Conservation (phyloP, 1,139 yeast species). For the Lodderomyces parapsilosis region DNA sequence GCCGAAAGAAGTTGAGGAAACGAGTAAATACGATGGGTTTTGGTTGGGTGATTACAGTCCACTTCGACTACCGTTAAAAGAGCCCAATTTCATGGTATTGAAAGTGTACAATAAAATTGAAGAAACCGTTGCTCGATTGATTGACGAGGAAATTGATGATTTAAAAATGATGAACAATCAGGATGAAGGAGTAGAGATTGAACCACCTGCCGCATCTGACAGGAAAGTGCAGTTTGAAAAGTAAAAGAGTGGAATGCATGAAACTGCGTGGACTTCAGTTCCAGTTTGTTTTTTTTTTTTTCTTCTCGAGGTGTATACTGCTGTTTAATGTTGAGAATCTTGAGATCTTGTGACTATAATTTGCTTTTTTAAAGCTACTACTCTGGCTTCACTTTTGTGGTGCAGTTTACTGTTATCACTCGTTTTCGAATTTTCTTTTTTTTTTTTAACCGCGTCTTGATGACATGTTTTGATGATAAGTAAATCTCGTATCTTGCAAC, state of each 20-base stretch:
- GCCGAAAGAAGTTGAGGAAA: not conserved
- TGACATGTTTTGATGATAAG: not conserved
- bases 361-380: no score
- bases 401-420: not conserved
- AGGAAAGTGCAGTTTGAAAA: not conserved
- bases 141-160: constrained; percentile 17
- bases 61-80: constrained; percentile 61
- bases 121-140: constrained; percentile 19
- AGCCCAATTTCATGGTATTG: constrained; percentile 60
- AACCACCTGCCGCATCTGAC: not conserved
- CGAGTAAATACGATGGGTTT: constrained; percentile 10
- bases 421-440: not conserved
- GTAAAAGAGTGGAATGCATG: not conserved
- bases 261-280: not conserved
- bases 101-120: constrained; percentile 35
- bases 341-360: not conserved
- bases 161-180: constrained; percentile 2
- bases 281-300: not conserved
- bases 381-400: not conserved
- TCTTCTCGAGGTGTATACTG: not conserved
- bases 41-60: constrained; percentile 71
- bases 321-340: not conserved
- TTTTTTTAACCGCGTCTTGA: not conserved
- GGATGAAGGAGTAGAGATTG: not conserved
- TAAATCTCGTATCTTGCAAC: not conserved